Evolutionary conservation across 352 stramenopile genomes (phyloP), one percentile per base, ranked within the genome.

Genomic region (Phytophthora brassicae): DNA sequence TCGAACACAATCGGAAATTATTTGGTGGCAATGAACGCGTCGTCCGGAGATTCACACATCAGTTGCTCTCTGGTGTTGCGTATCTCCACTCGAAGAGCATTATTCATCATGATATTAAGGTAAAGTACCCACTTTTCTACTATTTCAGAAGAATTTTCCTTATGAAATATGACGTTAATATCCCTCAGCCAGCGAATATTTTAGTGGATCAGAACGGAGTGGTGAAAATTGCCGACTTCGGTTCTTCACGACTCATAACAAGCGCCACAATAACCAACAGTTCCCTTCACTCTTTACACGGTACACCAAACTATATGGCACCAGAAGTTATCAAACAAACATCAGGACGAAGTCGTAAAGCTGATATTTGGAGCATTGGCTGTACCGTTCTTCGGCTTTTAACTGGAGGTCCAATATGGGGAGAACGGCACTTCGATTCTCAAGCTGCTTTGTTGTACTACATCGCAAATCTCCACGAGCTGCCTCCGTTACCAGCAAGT

Each of bases 161-260:
- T n/a, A n/a, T n/a, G n/a, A n/a, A n/a, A n/a, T n/a, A n/a, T n/a
- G n/a, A n/a, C n/a, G n/a, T n/a, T n/a, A n/a, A n/a, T n/a, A n/a
- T n/a, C n/a, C n/a, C n/a, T n/a, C 49, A 87, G 78, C 82, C 84
- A 6, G 86, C 83, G 23, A 99, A 99, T 56, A 91, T 99, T 50
- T 77, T 99, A 23, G 90, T 99, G 8, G 95, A 97, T 59, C 91
- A 98, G 60, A 81, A 92, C 50, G 96, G 96, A 29, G 72, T 90
- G 17, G 92, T 98, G 23, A 99, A 98, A 65, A 77, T 98, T 19
- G 92, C 92, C 6, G 94, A 98, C 67, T 98, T 98, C 76, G 94
- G 96, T 12, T 90, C 94, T 9, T 98, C 93, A 31, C 53, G 81
- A 6, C 65, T 90, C 16, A 79, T 87, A 13, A 84, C 68, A 69